phyloP scores from a whole-genome alignment of 306 rosid species.

The Ochetophila trinervis region DNA sequence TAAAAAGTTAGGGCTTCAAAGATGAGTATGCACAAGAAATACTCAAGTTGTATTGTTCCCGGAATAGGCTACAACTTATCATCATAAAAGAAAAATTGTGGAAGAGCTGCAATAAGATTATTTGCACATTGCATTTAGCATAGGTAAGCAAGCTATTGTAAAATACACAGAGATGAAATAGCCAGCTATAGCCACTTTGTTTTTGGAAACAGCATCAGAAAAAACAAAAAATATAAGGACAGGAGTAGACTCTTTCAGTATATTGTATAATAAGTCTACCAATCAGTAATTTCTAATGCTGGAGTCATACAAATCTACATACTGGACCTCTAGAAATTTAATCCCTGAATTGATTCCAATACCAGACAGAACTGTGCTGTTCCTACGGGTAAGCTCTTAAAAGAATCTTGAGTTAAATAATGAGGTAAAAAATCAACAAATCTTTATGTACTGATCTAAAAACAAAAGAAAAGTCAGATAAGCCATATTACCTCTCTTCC shows the following conservation, averaged over 20 bases:
- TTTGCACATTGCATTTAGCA: background rate
- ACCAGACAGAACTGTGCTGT: background rate
- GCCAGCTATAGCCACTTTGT: background rate
- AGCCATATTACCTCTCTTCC: conserved; percentile 75
- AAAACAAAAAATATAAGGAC: background rate
- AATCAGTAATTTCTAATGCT: background rate
- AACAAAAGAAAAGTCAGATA: background rate
- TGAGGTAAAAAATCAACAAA: background rate
- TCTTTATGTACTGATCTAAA: background rate
- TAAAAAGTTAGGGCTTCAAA: conserved; percentile 3
- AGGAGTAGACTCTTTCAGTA: background rate
- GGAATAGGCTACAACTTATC: background rate
- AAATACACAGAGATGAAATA: background rate
- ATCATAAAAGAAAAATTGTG: background rate
- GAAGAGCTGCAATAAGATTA: background rate
- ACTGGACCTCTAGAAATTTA: background rate
- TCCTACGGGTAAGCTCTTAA: background rate
- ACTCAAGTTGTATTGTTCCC: background rate
- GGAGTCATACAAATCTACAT: background rate
- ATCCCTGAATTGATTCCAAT: background rate
- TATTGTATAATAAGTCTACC: too few relatives aligned
- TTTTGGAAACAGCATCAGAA: background rate
- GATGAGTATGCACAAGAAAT: background rate
- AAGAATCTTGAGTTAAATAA: background rate
- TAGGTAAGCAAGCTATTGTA: background rate